Conservation (phyloP, 352 stramenopile species). For the Phytophthora pistaciae region DNA sequence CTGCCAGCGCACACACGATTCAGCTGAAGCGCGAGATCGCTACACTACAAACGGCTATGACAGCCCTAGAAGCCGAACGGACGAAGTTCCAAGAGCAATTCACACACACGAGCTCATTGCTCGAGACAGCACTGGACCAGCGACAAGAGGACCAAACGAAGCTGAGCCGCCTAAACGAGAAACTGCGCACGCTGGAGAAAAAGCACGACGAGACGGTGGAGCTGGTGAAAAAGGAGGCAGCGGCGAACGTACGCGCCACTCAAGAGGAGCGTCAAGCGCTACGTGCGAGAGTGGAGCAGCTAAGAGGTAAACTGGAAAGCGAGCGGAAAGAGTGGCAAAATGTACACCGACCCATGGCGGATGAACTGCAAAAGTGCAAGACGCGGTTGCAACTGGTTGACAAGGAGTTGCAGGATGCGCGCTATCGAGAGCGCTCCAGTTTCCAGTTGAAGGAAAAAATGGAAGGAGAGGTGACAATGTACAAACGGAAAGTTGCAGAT, state of each 20-base stretch:
- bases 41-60: constrained; percentile 54
- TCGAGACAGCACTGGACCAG: constrained; percentile 81
- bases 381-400: constrained; percentile 62
- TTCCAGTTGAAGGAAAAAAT: constrained; percentile 81
- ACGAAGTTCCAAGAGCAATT: constrained; percentile 62
- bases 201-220: constrained; percentile 71
- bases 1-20: constrained; percentile 69
- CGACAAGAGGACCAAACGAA: constrained; percentile 74
- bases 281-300: constrained; percentile 64
- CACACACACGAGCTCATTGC: constrained; percentile 71
- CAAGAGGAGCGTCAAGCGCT: constrained; percentile 82
- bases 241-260: constrained; percentile 58
- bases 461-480: constrained; percentile 49
- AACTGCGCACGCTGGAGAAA: constrained; percentile 64
- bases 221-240: constrained; percentile 64
- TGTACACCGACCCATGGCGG: constrained; percentile 51
- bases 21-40: constrained; percentile 86
- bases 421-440: constrained; percentile 68
- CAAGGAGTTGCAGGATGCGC: constrained; percentile 72
- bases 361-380: constrained; percentile 68
- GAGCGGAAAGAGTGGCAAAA: constrained; percentile 79
- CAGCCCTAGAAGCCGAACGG: constrained; percentile 55
- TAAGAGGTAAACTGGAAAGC: constrained; percentile 70
- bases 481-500: constrained; percentile 70
- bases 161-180: constrained; percentile 55